Percentiles rank a stretch among this genome's conserved stretches.
These are phyloP conservation scores for Erodium chrysanthum DNA, from an alignment of 441 rosid genomes.

Conservation along the genomic window DNA sequence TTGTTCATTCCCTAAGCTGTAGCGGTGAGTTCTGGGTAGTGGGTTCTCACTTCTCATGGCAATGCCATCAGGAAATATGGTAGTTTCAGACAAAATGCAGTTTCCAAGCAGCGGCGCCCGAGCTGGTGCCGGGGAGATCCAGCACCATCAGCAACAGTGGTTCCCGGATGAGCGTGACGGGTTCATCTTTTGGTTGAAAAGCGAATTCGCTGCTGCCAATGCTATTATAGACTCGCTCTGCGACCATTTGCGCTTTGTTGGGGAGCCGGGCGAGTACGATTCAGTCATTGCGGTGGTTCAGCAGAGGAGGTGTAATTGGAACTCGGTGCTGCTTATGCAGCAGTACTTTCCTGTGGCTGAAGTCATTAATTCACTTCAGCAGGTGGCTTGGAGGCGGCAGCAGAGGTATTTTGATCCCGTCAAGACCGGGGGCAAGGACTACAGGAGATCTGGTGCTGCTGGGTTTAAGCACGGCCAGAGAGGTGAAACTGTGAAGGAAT, in stretches of 20 bases:
- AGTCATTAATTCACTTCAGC: conserved; percentile 48
- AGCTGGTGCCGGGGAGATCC: conserved; percentile 23
- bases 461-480: background rate
- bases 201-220: conserved; percentile 88
- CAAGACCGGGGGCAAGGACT: background rate
- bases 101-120: background rate
- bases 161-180: conserved; percentile 64
- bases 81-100: no score
- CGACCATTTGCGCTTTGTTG: conserved; percentile 45
- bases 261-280: conserved; percentile 67
- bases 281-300: conserved; percentile 38
- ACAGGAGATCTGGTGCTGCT: background rate
- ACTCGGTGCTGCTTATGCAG: conserved; percentile 68
- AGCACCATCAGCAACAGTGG: conserved; percentile 35
- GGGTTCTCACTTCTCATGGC: no score
- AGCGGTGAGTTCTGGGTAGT: no score
- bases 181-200: conserved; percentile 68
- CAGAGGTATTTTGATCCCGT: conserved; percentile 26
- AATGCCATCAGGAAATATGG: no score
- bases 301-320: conserved; percentile 75
- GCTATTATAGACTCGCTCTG: conserved; percentile 69
- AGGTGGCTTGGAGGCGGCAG: conserved; percentile 45
- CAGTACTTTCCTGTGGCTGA: conserved; percentile 60
- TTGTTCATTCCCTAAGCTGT: no score
- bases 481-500: background rate